Evolutionary conservation across 495 filamentous ascomycete species (phyloP), one percentile per base, ranked within the genome.

Genomic region (Lasiosphaeris hirsuta): DNA sequence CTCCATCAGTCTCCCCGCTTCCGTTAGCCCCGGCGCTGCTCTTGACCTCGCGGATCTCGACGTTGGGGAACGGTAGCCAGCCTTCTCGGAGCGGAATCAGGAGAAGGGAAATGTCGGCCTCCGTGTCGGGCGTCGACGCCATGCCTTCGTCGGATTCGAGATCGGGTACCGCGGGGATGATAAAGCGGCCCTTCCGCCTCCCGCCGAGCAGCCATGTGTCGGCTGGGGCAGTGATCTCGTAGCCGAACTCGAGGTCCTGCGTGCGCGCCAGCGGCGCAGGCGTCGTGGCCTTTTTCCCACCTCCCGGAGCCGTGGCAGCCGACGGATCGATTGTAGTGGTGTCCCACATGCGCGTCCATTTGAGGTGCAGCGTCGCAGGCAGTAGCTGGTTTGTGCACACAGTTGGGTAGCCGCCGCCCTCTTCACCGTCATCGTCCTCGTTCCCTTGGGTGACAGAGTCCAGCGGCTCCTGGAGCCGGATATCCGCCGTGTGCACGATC

Each of bases 191-290:
- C 56, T 88, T 86, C 18, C 89, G 79, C 37, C 86, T 81, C 0
- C 95, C 94, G 33, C 90, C 92, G 4, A 97, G 73, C 1, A 96
- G 79, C 93, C 92, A 98, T 1, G 78, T 76, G 10, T 95, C 91
- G 0, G 83, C 70, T 36, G 86, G 82, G 10, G 89, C 86, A 39
- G 88, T 83, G 10, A 98, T 69, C 63, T 96, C 91, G 70, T 90
- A 96, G 57, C 85, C 82, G 69, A 96, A 96, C 63, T 90, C 86
- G 1, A 94, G 72, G 36, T 85, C 75, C 15, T 78, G 71, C 8
- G 70, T 72, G 9, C 72, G 67, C 47, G 74, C 58, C 10, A 71
- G 66, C 36, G 72, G 67, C 3, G 65, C 65, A 10, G 34, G 49
- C n/a, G 54, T 56, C 7, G 38, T 17, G n/a, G 51, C 8, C 49